Evolutionary conservation across 192 early-diverging fungal species (phyloP).

Genomic region (Chytriomyces sp.): DNA sequence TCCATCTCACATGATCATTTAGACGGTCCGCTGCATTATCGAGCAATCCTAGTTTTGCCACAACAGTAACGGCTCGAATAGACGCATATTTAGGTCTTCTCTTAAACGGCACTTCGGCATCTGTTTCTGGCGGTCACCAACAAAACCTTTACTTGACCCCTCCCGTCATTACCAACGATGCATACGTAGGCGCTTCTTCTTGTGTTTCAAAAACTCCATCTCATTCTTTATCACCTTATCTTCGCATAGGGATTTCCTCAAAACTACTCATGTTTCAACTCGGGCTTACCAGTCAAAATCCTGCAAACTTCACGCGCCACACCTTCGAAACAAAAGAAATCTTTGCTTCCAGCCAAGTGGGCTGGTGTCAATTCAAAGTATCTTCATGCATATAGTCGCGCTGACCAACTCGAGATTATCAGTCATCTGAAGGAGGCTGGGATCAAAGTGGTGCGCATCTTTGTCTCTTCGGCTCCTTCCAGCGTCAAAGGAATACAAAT

Average conservation of each 20-base stretch:
- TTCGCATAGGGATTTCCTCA: background rate
- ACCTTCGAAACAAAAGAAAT: too few relatives aligned
- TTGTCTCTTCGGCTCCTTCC: conserved; percentile 13
- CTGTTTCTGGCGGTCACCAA: background rate
- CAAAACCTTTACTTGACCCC: background rate
- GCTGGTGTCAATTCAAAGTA: conserved; percentile 30
- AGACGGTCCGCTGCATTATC: background rate
- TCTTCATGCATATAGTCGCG: background rate
- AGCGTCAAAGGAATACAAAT: conserved; percentile 23
- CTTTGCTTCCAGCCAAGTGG: too few relatives aligned
- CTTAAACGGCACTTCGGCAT: background rate
- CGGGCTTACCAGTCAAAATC: background rate
- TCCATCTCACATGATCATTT: background rate
- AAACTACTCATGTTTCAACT: background rate
- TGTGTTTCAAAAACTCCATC: background rate
- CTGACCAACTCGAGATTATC: conserved; percentile 21
- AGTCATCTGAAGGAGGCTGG: background rate
- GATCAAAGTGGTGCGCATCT: conserved; percentile 23
- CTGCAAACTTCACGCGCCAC: too few relatives aligned
- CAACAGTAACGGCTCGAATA: background rate
- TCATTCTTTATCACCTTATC: too few relatives aligned
- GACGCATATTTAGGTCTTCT: background rate
- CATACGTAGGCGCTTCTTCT: background rate
- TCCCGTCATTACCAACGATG: background rate
- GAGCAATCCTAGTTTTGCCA: background rate